These are phyloP conservation scores for Stagonosporopsis chrysanthemi DNA, from an alignment of 2,329 filamentous ascomycete species.

Conservation along the genomic window DNA sequence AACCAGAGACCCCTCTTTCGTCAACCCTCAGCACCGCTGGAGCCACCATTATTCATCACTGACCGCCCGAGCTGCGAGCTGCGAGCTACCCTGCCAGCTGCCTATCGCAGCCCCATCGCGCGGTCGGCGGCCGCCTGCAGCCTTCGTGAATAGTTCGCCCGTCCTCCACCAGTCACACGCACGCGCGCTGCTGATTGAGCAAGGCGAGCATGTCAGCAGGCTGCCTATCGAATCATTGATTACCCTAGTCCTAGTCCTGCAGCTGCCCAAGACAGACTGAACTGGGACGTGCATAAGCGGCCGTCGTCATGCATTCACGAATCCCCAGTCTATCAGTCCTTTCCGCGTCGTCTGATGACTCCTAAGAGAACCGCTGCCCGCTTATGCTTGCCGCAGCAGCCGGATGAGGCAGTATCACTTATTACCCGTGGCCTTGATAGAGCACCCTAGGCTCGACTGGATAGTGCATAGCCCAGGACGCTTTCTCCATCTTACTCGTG, in stretches of 20 bases:
- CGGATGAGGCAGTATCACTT: conserved; percentile 41
- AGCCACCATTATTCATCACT: conserved; percentile 7
- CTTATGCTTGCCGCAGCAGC: conserved; percentile 47
- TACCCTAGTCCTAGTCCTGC: conserved; percentile 29
- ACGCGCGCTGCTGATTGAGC: conserved; percentile 43
- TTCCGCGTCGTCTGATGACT: conserved; percentile 21
- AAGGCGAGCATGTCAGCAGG: conserved; percentile 43
- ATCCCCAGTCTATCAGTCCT: conserved; percentile 19
- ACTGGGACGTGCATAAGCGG: conserved; percentile 45
- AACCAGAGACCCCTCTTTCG: conserved; percentile 22
- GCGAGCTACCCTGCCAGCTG: conserved; percentile 7
- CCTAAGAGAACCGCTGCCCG: conserved; percentile 18
- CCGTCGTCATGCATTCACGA: conserved; percentile 47
- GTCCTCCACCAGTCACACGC: conserved; percentile 36
- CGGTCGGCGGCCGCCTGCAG: conserved; percentile 28
- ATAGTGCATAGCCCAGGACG: conserved; percentile 2
- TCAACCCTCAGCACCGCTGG: conserved; percentile 15
- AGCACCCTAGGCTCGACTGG: conserved; percentile 17
- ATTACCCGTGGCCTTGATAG: conserved; percentile 36
- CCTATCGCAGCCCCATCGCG: conserved; percentile 32
- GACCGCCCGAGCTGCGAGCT: conserved; percentile 20
- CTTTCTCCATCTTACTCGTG: conserved; percentile 23
- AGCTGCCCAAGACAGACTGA: conserved; percentile 27
- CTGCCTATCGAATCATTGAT: conserved; percentile 41
- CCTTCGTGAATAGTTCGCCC: conserved; percentile 13